phyloP scores from a whole-genome alignment of 139 green algal genomes.

The Protoeuglena noctilucae region DNA sequence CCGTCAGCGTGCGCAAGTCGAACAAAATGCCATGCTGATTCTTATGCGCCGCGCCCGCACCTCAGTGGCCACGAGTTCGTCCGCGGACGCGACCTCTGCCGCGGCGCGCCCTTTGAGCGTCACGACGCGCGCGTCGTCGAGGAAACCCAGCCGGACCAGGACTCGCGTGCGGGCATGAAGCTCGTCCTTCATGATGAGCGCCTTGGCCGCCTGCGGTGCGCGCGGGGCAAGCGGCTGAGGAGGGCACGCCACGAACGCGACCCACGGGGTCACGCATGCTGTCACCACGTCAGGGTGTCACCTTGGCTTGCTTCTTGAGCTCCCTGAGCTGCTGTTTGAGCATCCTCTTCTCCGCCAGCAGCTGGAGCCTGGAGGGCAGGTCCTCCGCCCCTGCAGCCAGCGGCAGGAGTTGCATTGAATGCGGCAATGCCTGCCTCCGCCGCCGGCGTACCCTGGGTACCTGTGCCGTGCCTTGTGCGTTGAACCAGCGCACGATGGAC shows the following conservation, averaged over 20 bases:
- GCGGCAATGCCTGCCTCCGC: too few species aligned
- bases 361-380: conserved; percentile 17
- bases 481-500: too few species aligned
- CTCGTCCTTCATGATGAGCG: conserved; percentile 50
- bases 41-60: too few species aligned
- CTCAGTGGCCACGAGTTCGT: too few species aligned
- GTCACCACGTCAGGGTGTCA: too few species aligned
- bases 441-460: too few species aligned
- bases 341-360: conserved; percentile 21
- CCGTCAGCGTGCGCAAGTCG: too few species aligned
- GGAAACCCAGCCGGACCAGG: conserved; percentile 41
- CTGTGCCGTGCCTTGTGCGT: too few species aligned
- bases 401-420: conserved; percentile 3
- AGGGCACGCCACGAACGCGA: too few species aligned
- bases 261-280: too few species aligned
- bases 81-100: neutral
- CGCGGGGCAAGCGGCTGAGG: too few species aligned
- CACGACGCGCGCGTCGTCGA: conserved; percentile 34
- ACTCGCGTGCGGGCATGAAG: conserved; percentile 34
- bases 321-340: conserved; percentile 21
- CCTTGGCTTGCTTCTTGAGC: conserved; percentile 27
- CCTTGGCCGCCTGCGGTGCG: conserved; percentile 10
- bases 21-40: too few species aligned
- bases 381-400: neutral
- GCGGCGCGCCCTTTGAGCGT: conserved; percentile 29